phyloP scores from a whole-genome alignment of 495 filamentous ascomycete genomes.

The Xylaria bambusicola region DNA sequence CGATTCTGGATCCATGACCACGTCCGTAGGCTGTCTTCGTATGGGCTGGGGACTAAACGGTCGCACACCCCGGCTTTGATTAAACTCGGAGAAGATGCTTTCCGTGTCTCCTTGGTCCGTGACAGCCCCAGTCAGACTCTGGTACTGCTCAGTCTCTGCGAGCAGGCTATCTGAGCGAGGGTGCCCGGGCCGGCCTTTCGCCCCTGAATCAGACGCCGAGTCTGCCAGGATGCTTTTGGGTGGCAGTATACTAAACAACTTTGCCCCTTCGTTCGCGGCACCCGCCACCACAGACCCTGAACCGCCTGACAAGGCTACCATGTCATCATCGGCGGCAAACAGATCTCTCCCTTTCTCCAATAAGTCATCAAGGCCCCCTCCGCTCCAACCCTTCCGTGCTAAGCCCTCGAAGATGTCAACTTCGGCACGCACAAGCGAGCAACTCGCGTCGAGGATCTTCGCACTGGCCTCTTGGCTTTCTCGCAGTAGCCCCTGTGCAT shows the following conservation, averaged over 20 bases:
- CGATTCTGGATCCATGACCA: conserved; percentile 44
- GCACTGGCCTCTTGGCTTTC: conserved; percentile 60
- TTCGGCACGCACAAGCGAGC: conserved; percentile 62
- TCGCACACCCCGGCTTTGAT: conserved; percentile 47
- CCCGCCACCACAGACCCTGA: conserved; percentile 18
- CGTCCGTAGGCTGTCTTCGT: conserved; percentile 34
- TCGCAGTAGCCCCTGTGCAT: conserved; percentile 54
- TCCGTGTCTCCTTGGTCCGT: conserved; percentile 41
- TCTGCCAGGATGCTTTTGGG: conserved; percentile 57
- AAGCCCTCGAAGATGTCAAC: conserved; percentile 67
- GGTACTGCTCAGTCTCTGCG: conserved; percentile 46
- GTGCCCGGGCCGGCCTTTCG: conserved; percentile 29
- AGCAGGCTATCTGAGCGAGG: conserved; percentile 48
- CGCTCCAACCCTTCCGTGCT: conserved; percentile 64
- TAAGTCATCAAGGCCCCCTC: conserved; percentile 63
- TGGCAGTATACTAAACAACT: conserved; percentile 60
- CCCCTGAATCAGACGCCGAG: conserved; percentile 32
- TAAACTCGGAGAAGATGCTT: conserved; percentile 56
- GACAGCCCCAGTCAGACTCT: conserved; percentile 51
- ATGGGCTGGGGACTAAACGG: conserved; percentile 58
- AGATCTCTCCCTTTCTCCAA: conserved; percentile 62
- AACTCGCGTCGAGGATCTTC: conserved; percentile 61
- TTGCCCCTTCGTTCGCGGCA: conserved; percentile 39
- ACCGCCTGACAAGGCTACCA: conserved; percentile 29
- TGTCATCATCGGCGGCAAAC: conserved; percentile 53